These are phyloP conservation scores for Raffaelea arxii DNA, from an alignment of 2,329 filamentous ascomycete species.

Conservation along the genomic window DNA sequence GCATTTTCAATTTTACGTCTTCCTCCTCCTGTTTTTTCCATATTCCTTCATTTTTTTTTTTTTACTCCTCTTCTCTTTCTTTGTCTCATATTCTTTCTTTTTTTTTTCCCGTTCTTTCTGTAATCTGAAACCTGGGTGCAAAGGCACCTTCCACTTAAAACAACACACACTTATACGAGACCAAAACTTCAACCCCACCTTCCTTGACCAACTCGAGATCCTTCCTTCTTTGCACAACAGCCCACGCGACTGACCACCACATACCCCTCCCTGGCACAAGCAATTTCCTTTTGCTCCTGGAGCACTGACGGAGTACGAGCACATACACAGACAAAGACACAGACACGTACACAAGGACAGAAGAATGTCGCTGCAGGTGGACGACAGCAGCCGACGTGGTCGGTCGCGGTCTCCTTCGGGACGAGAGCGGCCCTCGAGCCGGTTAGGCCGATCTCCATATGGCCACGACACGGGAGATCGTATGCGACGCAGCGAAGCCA, in stretches of 20 bases:
- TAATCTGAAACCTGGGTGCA: too few relatives aligned
- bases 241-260: too few relatives aligned
- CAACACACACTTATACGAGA: too few relatives aligned
- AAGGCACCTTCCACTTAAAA: too few relatives aligned
- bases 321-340: background rate
- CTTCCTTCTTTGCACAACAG: too few relatives aligned
- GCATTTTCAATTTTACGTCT: background rate
- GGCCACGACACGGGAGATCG: constrained; percentile 18
- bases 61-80: background rate
- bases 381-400: constrained; percentile 31
- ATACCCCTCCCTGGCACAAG: too few relatives aligned
- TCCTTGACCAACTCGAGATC: too few relatives aligned
- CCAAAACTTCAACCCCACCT: too few relatives aligned
- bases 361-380: constrained; percentile 42
- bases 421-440: constrained; percentile 19
- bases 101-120: background rate
- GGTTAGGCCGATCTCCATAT: constrained; percentile 10
- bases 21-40: background rate
- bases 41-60: background rate
- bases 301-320: too few relatives aligned
- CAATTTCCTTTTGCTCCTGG: too few relatives aligned
- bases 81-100: background rate
- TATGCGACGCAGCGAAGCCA: constrained; percentile 22
- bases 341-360: background rate
- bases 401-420: constrained; percentile 38